Conservation (phyloP, 306 rosid genomes). For the Oxytropis ochrocephala region DNA sequence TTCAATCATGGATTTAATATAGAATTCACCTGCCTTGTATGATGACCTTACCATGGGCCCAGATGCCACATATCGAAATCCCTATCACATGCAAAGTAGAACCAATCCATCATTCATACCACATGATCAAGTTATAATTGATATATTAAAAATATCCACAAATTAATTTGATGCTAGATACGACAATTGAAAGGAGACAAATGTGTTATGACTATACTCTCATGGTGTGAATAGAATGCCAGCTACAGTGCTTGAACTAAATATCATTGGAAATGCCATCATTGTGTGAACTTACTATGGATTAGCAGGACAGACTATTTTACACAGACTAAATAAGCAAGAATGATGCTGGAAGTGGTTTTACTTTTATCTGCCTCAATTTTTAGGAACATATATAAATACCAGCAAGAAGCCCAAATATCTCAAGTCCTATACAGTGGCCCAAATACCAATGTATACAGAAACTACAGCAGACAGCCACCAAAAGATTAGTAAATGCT, state of each 20-base stretch:
- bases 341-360: neutral
- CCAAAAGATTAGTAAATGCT: neutral
- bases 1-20: conserved; percentile 93
- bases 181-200: conserved; percentile 14
- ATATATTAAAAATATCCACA: neutral
- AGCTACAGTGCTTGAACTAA: conserved; percentile 1
- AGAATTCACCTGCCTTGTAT: conserved; percentile 89
- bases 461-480: neutral
- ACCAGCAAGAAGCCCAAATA: neutral
- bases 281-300: neutral
- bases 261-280: neutral
- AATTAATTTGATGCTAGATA: conserved; percentile 7
- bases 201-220: conserved; percentile 10
- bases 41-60: conserved; percentile 96
- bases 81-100: conserved; percentile 45
- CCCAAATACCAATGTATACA: neutral
- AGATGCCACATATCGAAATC: conserved; percentile 86
- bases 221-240: conserved; percentile 17
- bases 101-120: conserved; percentile 10
- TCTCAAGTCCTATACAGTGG: neutral
- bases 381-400: conserved; percentile 5
- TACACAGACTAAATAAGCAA: neutral
- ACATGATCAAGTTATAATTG: conserved; percentile 19
- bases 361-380: neutral
- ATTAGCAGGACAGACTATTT: conserved; percentile 5